phyloP scores from a whole-genome alignment of 495 filamentous ascomycete genomes.

The Annulohypoxylon nitens region DNA sequence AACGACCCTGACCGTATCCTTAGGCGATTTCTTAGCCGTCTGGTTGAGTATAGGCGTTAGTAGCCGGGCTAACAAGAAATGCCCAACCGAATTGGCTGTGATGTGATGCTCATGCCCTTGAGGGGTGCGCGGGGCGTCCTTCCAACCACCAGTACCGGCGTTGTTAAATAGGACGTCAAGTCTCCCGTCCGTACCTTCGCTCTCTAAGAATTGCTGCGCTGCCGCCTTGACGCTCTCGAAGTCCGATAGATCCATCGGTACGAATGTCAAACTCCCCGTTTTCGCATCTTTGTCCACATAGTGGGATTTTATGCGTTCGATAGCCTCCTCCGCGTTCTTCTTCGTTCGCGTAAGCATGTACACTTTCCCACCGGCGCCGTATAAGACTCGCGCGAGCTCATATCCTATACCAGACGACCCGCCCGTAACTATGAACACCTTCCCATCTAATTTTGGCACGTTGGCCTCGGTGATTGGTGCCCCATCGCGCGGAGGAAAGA shows the following conservation, averaged over 20 bases:
- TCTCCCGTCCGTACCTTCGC: conserved; percentile 50
- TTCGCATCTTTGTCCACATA: conserved; percentile 34
- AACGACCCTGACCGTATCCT: conserved; percentile 53
- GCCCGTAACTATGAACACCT: conserved; percentile 63
- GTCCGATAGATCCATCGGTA: conserved; percentile 47
- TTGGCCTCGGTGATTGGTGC: conserved; percentile 46
- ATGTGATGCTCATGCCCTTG: conserved; percentile 59
- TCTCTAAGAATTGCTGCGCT: conserved; percentile 25
- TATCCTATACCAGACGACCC: conserved; percentile 59
- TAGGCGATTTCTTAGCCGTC: conserved; percentile 44
- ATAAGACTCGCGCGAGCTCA: conserved; percentile 59
- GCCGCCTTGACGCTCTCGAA: conserved; percentile 46
- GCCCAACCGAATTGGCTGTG: conserved; percentile 53
- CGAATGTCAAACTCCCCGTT: conserved; percentile 43
- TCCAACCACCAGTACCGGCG: conserved; percentile 55
- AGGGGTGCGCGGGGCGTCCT: conserved; percentile 40
- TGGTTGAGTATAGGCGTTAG: conserved; percentile 53
- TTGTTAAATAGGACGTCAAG: conserved; percentile 55
- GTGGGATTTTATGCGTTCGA: conserved; percentile 48
- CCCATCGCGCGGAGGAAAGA: conserved; percentile 48
- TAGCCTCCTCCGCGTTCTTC: conserved; percentile 42
- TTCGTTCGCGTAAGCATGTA: conserved; percentile 62
- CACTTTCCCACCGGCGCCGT: conserved; percentile 57
- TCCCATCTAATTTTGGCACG: conserved; percentile 40
- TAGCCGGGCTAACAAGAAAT: conserved; percentile 53